phyloP scores from a whole-genome alignment of 352 stramenopile species.

The Hyaloperonospora brassicae region DNA sequence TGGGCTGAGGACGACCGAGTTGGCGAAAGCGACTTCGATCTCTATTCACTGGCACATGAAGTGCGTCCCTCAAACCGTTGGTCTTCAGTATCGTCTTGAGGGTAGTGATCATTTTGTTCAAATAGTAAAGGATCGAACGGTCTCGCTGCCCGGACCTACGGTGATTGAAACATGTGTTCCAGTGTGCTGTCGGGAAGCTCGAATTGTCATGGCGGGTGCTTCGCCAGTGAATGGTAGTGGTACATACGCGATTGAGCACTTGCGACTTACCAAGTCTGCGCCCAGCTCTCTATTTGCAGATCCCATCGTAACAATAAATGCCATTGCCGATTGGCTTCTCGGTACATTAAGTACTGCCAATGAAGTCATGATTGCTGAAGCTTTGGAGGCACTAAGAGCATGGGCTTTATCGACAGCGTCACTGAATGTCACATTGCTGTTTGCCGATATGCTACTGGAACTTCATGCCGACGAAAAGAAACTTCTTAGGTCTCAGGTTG shows the following conservation, averaged over 20 bases:
- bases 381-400: constrained; percentile 45
- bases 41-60: constrained; percentile 66
- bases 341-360: constrained; percentile 35
- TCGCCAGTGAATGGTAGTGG: constrained; percentile 56
- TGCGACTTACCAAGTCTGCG: constrained; percentile 54
- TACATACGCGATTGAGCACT: constrained; percentile 57
- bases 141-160: constrained; percentile 18
- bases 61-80: constrained; percentile 44
- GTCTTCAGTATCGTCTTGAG: constrained; percentile 41
- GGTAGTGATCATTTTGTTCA: constrained; percentile 35
- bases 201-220: constrained; percentile 59
- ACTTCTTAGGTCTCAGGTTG: constrained; percentile 10
- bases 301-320: constrained; percentile 42
- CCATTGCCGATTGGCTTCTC: constrained; percentile 60
- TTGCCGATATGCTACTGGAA: constrained; percentile 56
- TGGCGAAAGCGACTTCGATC: constrained; percentile 51
- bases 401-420: constrained; percentile 79
- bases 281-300: constrained; percentile 54
- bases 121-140: constrained; percentile 27
- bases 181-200: constrained; percentile 33
- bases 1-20: constrained; percentile 29
- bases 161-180: constrained; percentile 41
- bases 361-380: constrained; percentile 54
- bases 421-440: constrained; percentile 60
- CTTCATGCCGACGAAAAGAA: constrained; percentile 9